A percentile compares a stretch with the other conserved stretches of the same genome.
Evolutionary conservation across 2,329 filamentous ascomycete species (phyloP).

Genomic region (Diaporthe ilicicola): DNA sequence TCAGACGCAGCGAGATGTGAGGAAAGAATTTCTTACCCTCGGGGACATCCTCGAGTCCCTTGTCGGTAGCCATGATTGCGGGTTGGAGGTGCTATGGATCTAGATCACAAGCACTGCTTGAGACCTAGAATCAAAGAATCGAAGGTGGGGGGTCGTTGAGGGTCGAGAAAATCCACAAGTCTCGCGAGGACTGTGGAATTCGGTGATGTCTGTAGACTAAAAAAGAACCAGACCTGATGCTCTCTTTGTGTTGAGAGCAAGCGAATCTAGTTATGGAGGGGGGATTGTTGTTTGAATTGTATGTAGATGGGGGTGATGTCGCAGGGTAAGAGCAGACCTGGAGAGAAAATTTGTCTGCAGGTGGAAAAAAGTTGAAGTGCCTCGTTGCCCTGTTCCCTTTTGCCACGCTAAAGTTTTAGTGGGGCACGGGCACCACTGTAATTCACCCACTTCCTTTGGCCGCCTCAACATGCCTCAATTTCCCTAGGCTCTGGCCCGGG

Average conservation of each 20-base stretch:
- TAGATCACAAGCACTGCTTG: constrained; percentile 83
- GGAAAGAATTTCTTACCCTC: constrained; percentile 72
- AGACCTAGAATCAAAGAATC: constrained; percentile 66
- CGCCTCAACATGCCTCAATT: background rate
- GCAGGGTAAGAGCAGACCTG: constrained; percentile 18
- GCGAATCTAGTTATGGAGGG: constrained; percentile 30
- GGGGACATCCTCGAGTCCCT: constrained; percentile 97
- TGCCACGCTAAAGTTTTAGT: constrained; percentile 23
- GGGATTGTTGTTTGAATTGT: constrained; percentile 25
- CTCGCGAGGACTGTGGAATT: constrained; percentile 42
- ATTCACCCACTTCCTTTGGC: background rate
- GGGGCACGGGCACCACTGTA: constrained; percentile 19
- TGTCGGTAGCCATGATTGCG: constrained; percentile 98
- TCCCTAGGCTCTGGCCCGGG: background rate
- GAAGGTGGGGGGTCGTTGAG: constrained; percentile 47
- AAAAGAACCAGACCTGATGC: constrained; percentile 57
- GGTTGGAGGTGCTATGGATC: constrained; percentile 59
- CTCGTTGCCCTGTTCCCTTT: constrained; percentile 19
- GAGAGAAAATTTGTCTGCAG: constrained; percentile 30
- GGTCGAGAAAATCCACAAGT: constrained; percentile 47
- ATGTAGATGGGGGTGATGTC: constrained; percentile 25
- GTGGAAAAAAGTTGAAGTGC: constrained; percentile 31
- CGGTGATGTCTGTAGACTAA: constrained; percentile 35
- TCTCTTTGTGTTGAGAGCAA: constrained; percentile 54
- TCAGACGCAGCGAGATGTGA: constrained; percentile 12